Evolutionary conservation across 306 rosid species (phyloP).

Genomic region (Lathyrus oleraceus): DNA sequence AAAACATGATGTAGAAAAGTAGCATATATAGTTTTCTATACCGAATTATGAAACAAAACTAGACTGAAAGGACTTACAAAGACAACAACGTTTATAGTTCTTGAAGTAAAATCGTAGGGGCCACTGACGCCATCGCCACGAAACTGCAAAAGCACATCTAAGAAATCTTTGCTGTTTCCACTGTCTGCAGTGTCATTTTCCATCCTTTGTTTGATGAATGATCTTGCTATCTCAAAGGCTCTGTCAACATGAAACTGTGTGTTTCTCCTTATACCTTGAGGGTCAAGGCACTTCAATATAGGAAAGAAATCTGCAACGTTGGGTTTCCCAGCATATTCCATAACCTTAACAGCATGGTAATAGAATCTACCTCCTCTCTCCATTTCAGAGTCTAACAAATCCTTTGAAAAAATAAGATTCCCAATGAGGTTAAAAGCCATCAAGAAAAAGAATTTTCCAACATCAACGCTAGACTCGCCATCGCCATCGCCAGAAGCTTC

Average conservation of each 20-base stretch:
- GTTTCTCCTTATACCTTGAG: slow-evolving; percentile 69
- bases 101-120: slow-evolving; percentile 34
- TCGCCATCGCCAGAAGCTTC: slow-evolving; percentile 23
- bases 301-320: slow-evolving; percentile 78
- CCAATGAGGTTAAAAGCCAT: slow-evolving; percentile 87
- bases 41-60: background rate
- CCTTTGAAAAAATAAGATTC: slow-evolving; percentile 78
- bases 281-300: slow-evolving; percentile 60
- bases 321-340: slow-evolving; percentile 84
- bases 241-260: slow-evolving; percentile 66
- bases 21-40: background rate
- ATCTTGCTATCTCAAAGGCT: slow-evolving; percentile 75
- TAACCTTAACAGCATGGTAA: slow-evolving; percentile 61
- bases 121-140: slow-evolving; percentile 48
- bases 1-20: too few species aligned
- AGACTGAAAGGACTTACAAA: slow-evolving; percentile 27
- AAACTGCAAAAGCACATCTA: slow-evolving; percentile 72
- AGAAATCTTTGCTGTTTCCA: slow-evolving; percentile 53
- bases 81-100: slow-evolving; percentile 55
- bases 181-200: background rate
- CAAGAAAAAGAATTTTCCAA: slow-evolving; percentile 64
- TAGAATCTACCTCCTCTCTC: slow-evolving; percentile 68
- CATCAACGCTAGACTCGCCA: slow-evolving; percentile 43
- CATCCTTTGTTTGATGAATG: slow-evolving; percentile 64
- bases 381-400: slow-evolving; percentile 60